Base-by-base conservation (phyloP, 2,329 filamentous ascomycete species). In the Davidsoniella neocaledoniae region DNA sequence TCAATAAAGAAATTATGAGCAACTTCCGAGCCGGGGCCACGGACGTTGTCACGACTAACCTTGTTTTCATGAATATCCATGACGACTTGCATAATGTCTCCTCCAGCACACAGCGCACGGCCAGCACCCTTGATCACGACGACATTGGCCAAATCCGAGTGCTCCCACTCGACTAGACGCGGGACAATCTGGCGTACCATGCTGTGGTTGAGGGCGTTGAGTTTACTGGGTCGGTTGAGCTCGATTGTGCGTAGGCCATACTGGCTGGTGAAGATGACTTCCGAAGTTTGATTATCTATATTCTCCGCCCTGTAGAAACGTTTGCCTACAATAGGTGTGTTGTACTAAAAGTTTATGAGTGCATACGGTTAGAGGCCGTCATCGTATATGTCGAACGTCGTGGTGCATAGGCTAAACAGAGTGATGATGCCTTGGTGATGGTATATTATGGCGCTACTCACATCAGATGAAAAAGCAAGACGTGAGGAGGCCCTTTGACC, bases 131-230 rank as follows among this genome's bases (percentile, higher is more conserved):
- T 94, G 64, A 98, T 81, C 57, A 98, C 76, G 51, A 98, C 69
- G 5, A 96, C 79, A 64, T 94, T 94, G 50, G 91, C 88, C 68
- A 98, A 73, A 61, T 94, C 82, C 25, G 90, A 96, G 66, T 93
- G 91, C 60, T 85, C 79, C 88, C 88, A 98, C 71, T 96, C 90
- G 60, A 85, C 72, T 61, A 98, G 65, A 51, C 91, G 77, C 19
- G 90, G 88, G 43, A 87, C 70, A 58, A 98, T 96, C 69, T 98
- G 96, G 59, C 85, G 78, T 55, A 83, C 84, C 93, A 98, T 98
- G 52, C 88, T 95, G 48, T 74, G 84, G 64, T 93, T 88, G 57
- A 98, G 77, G 23, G 90, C 83, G 67, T 98, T 96, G 63, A 87
- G 75, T 69, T 95, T 94, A 61, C 76, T 73, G 5, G 90, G 91